Evolutionary conservation across 2,329 filamentous ascomycete species (phyloP), one percentile per base, ranked within the genome.

Genomic region (Alternaria brassicicola): DNA sequence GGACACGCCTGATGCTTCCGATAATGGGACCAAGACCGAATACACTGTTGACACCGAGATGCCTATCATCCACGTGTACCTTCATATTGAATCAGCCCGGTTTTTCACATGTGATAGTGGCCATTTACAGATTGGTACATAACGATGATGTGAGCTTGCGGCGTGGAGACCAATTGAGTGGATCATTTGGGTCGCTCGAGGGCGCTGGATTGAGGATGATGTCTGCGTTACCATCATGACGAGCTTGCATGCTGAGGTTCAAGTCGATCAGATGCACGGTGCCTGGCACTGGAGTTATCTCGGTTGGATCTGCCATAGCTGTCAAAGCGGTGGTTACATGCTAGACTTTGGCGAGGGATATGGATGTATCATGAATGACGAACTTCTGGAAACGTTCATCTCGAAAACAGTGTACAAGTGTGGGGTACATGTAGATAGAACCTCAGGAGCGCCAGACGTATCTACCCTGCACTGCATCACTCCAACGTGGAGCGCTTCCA

Each of bases 41-140:
- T 85, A 84, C n/a, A 83, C 79, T 8, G 80, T 77, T 1, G 82
- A 78, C 19, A 76, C 76, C 4, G 82, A 77, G 43, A 84, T 81
- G n/a, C 82, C 83, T 13, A 78, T 78, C 70, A 80, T 80, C 41
- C 82, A 75, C 1, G 79, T 80, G 63, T 83, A 84, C n/a, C 82
- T 72, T 79, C 49, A 19, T 78, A 78, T 56, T 77, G 80, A 5
- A 38, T 64, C 7, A 72, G 54, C 23, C 5, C 13, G 6, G n/a
- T 23, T 10, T 6, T 15, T 7, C 19, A 3, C 13, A 19, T 15
- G 12, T 5, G 23, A 10, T 3, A 42, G 9, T 17, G 10, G 23
- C 4, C 7, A 62, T 61, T 12, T 46, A 70, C 66, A 69, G 13
- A 25, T 65, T 70, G 8, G 55, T 58, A 51, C 64, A 70, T 30